Conservation (phyloP, 1,139 yeast species). For the Zygosaccharomyces pseudobailii region DNA sequence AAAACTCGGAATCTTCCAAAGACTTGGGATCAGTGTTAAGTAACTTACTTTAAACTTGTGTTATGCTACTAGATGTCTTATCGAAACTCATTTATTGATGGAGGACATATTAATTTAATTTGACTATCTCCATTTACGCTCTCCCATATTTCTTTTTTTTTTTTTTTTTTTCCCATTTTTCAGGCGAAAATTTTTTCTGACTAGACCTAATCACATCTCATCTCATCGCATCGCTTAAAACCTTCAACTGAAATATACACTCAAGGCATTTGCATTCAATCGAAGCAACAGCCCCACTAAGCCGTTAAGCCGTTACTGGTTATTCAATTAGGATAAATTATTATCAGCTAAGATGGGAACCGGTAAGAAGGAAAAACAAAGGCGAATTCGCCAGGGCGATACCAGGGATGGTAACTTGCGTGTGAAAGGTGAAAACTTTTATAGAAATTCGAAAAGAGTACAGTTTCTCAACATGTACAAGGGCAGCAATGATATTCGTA, state of each 20-base stretch:
- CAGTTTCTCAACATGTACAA: slow-evolving; percentile 89
- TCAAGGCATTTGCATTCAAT: background rate
- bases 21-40: slow-evolving; percentile 44
- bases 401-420: slow-evolving; percentile 85
- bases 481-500: slow-evolving; percentile 80
- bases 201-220: slow-evolving; percentile 15
- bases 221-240: slow-evolving; percentile 16
- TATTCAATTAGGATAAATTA: background rate
- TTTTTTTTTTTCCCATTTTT: slow-evolving; percentile 1
- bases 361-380: slow-evolving; percentile 82
- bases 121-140: background rate
- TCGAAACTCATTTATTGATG: no score
- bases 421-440: slow-evolving; percentile 95
- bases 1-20: slow-evolving; percentile 39
- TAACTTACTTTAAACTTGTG: slow-evolving; percentile 33
- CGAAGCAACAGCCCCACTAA: background rate
- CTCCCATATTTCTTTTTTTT: slow-evolving; percentile 2
- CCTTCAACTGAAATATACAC: background rate
- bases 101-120: no score
- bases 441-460: slow-evolving; percentile 89
- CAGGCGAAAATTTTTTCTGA: slow-evolving; percentile 5
- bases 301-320: background rate
- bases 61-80: background rate
- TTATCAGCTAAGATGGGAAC: slow-evolving; percentile 62
- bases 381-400: slow-evolving; percentile 79